Evolutionary conservation across 495 filamentous ascomycete species (phyloP), one percentile per base, ranked within the genome.

Genomic region (Cladorrhinum samala): DNA sequence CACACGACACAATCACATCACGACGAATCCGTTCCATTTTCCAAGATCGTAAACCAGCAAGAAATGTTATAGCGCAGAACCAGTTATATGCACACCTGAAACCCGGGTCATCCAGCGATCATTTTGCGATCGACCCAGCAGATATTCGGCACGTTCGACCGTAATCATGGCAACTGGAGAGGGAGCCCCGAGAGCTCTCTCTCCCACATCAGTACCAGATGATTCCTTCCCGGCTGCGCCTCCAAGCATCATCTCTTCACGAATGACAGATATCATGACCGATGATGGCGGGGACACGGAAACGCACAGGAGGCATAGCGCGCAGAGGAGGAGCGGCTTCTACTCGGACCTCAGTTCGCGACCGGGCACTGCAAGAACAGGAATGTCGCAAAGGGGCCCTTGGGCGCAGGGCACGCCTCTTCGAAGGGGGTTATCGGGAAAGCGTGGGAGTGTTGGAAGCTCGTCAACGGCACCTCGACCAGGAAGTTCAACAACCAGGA

Each of bases 251-350:
- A 87, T 95, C 27, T 95, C 89, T 13, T 92, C 88, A 42, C 84
- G 86, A 55, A 86, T 92, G 78, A 93, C 89, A 9, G 88, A 93
- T 63, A 79, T 87, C 60, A 82, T 78, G 44, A 83, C 79, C 20
- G 76, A 80, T 47, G 74, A 78, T 52, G 76, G 76, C 23, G 57
- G 65, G 53, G 72, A 77, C 17, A 52, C 61, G 18, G 60, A 67
- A 37, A 52, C 50, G 46, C 71, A 68, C 42, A 55, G 67, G 64
- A 60, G 54, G 54, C 55, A 58, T 41, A 50, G 58, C 21, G 63
- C 66, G 64, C 58, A 74, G 33, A 63, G 65, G 50, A 69, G 61
- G 53, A 70, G 68, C 61, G 48, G 45, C 11, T 62, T 72, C 19
- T 67, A 71, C 21, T 72, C 72, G 18, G 78, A 78, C n/a, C 62